Conservation (phyloP, 1,284 basidiomycete genomes). For the Phlebopus sp. region DNA sequence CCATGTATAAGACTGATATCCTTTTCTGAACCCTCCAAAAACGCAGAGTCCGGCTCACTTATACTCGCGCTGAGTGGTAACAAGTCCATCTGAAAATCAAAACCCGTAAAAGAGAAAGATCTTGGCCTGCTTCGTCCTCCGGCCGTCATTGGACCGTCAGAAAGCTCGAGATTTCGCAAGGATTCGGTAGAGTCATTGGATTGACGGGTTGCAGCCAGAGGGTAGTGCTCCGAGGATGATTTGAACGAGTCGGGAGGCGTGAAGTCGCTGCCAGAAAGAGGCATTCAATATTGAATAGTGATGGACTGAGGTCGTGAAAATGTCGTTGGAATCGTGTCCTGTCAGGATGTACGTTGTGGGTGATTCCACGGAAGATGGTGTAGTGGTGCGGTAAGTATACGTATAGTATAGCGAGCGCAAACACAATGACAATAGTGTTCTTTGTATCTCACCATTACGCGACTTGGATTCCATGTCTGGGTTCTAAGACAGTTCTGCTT, state of each 20-base stretch:
- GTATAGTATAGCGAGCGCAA: too few relatives aligned
- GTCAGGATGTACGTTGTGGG: neutral
- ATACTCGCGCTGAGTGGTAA: conserved; percentile 75
- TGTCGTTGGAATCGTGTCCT: neutral
- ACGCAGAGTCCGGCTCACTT: conserved; percentile 54
- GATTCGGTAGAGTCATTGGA: conserved; percentile 65
- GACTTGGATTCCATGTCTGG: too few relatives aligned
- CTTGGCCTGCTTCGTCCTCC: conserved; percentile 40
- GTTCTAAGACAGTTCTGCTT: too few relatives aligned
- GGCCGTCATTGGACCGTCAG: conserved; percentile 52
- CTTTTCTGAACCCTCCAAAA: conserved; percentile 56
- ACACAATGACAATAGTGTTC: too few relatives aligned
- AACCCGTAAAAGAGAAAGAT: conserved; percentile 72
- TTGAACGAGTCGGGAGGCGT: conserved; percentile 15
- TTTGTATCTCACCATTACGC: too few relatives aligned
- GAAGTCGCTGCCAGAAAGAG: conserved; percentile 18
- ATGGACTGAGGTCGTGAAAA: neutral
- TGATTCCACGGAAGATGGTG: too few relatives aligned
- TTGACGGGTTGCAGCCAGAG: conserved; percentile 45
- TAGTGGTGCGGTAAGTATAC: too few relatives aligned
- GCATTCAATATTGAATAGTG: conserved; percentile 20
- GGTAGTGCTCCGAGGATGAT: conserved; percentile 17
- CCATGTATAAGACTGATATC: conserved; percentile 78
- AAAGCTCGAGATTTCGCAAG: conserved; percentile 72
- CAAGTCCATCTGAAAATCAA: conserved; percentile 76